These are phyloP conservation scores for Sporodiniella umbellata DNA, from an alignment of 371 early-diverging fungal species.

Conservation along the genomic window DNA sequence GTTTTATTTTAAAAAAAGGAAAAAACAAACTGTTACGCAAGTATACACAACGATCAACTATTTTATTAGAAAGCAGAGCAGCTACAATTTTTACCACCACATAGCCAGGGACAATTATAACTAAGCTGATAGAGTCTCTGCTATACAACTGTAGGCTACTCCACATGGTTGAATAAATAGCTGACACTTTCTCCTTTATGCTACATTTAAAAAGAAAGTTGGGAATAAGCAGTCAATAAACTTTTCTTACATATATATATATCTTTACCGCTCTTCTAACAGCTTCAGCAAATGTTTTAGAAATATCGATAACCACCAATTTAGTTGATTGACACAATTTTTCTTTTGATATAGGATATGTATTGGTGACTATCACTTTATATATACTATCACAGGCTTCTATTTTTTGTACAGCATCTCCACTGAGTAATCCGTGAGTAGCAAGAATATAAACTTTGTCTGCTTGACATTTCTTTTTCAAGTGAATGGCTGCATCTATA, in stretches of 20 bases:
- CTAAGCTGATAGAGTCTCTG: too few relatives aligned
- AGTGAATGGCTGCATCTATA: constrained; percentile 85
- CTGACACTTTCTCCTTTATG: constrained; percentile 97
- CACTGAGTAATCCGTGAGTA: constrained; percentile 92
- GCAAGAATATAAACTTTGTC: constrained; percentile 87
- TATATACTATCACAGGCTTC: constrained; percentile 82
- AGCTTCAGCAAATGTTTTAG: constrained; percentile 90
- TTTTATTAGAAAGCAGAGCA: too few relatives aligned
- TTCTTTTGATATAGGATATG: constrained; percentile 83
- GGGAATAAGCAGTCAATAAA: constrained; percentile 2
- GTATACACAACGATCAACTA: too few relatives aligned
- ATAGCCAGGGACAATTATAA: too few relatives aligned
- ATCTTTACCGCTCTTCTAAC: constrained; percentile 84
- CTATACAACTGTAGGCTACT: too few relatives aligned
- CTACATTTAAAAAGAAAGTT: constrained; percentile 13
- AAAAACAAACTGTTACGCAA: too few relatives aligned
- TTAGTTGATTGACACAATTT: constrained; percentile 73
- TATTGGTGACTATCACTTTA: constrained; percentile 90
- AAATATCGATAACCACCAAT: constrained; percentile 85
- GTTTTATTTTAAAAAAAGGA: too few relatives aligned
- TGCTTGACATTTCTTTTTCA: constrained; percentile 83
- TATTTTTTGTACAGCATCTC: constrained; percentile 79
- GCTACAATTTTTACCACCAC: too few relatives aligned
- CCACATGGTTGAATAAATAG: constrained; percentile 73
- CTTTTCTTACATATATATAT: background rate